Evolutionary conservation across 2,329 filamentous ascomycete species (phyloP).

Genomic region (Tolypocladium pustulatum): DNA sequence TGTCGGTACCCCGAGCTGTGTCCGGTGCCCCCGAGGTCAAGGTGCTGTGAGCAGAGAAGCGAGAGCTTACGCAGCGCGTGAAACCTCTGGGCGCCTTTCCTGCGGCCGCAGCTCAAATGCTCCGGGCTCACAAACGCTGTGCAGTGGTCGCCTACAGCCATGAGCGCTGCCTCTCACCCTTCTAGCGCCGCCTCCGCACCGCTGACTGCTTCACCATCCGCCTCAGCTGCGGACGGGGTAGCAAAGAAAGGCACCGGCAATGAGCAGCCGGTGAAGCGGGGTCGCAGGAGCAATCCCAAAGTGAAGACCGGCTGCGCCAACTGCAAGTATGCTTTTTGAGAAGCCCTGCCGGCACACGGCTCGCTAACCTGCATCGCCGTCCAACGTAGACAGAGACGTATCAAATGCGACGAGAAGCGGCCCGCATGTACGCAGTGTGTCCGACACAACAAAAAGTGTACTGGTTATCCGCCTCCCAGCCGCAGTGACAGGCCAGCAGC

Average conservation of each 20-base stretch:
- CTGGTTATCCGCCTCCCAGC: constrained; percentile 50
- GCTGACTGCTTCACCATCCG: not conserved
- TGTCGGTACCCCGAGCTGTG: not conserved
- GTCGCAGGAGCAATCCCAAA: constrained; percentile 46
- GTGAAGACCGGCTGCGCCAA: constrained; percentile 57
- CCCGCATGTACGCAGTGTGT: constrained; percentile 51
- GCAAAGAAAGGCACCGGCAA: not conserved
- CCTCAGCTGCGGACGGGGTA: not conserved
- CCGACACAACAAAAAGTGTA: constrained; percentile 46
- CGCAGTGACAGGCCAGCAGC: constrained; percentile 34
- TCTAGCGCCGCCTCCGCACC: not conserved
- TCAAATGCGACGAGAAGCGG: constrained; percentile 57
- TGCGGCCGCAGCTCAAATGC: not conserved
- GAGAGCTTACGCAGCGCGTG: not conserved
- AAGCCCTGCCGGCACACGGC: not conserved
- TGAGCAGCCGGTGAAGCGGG: constrained; percentile 23
- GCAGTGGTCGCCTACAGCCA: not conserved
- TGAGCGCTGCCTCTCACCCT: not conserved
- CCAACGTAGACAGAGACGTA: constrained; percentile 39
- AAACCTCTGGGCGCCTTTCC: not conserved
- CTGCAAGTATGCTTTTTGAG: constrained; percentile 51
- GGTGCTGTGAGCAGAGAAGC: not conserved
- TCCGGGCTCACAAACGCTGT: not conserved
- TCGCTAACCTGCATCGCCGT: not conserved
- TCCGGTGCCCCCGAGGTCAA: not conserved